These are phyloP conservation scores for Eutrema salsugineum DNA, from an alignment of 441 rosid genomes.

Conservation along the genomic window DNA sequence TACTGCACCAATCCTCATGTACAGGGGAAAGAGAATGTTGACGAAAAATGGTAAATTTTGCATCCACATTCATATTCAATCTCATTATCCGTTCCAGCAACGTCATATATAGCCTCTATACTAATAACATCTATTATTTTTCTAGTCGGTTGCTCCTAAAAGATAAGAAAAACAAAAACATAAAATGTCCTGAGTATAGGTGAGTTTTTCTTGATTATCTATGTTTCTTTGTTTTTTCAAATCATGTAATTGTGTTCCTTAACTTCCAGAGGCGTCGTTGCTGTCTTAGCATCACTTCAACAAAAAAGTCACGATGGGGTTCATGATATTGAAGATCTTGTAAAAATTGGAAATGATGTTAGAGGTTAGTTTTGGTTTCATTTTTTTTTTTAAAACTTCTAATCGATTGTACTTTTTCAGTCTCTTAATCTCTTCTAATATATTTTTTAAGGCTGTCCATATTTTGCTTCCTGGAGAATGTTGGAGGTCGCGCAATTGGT, in stretches of 20 bases:
- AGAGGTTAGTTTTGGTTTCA: slow-evolving; percentile 48
- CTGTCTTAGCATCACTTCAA: slow-evolving; percentile 72
- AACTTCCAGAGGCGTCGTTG: slow-evolving; percentile 55
- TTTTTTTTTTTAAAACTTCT: background rate
- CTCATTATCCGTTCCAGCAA: background rate
- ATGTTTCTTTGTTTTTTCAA: background rate
- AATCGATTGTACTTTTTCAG: slow-evolving; percentile 3
- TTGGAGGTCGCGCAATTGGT: slow-evolving; percentile 76
- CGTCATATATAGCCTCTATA: background rate
- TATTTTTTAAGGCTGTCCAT: slow-evolving; percentile 70
- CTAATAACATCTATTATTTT: slow-evolving; percentile 25
- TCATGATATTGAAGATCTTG: slow-evolving; percentile 96
- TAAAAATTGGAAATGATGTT: slow-evolving; percentile 82
- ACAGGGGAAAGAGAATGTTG: slow-evolving; percentile 63
- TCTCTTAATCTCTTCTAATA: background rate
- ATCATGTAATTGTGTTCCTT: slow-evolving; percentile 5
- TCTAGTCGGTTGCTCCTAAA: slow-evolving; percentile 74
- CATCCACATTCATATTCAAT: background rate
- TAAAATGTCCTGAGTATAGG: slow-evolving; percentile 76
- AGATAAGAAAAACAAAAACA: slow-evolving; percentile 37
- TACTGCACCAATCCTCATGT: slow-evolving; percentile 78
- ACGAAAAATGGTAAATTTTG: slow-evolving; percentile 82
- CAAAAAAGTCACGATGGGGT: slow-evolving; percentile 87
- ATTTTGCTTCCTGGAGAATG: slow-evolving; percentile 83
- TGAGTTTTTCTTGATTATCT: slow-evolving; percentile 36